Percentiles rank a stretch among this genome's conserved stretches.
These are phyloP conservation scores for Colletotrichum liaoningense DNA, from an alignment of 2,329 filamentous ascomycete genomes.

Conservation along the genomic window DNA sequence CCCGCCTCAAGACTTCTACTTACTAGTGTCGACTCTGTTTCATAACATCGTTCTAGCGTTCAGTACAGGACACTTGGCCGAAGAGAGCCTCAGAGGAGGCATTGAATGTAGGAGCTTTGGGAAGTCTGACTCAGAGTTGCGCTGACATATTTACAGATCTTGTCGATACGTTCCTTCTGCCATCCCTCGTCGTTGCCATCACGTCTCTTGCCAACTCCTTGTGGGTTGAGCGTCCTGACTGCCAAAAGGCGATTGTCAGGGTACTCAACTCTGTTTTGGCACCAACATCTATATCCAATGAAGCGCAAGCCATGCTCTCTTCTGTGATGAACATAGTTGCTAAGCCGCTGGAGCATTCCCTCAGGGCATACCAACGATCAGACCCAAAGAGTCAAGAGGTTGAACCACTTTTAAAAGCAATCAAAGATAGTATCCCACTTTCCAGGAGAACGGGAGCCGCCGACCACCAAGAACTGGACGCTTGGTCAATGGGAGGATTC, in stretches of 20 bases:
- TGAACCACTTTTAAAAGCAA: conserved; percentile 73
- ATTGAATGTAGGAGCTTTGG: conserved; percentile 72
- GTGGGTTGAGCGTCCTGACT: conserved; percentile 71
- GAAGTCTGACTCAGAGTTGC: background rate
- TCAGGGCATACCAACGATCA: conserved; percentile 74
- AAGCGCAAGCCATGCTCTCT: conserved; percentile 77
- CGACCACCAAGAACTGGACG: conserved; percentile 74
- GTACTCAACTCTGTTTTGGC: conserved; percentile 79
- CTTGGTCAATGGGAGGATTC: conserved; percentile 73
- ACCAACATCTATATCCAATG: conserved; percentile 76
- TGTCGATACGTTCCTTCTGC: conserved; percentile 83
- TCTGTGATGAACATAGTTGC: conserved; percentile 79
- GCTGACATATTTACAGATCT: conserved; percentile 63
- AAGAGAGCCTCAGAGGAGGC: conserved; percentile 79
- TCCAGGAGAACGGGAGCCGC: conserved; percentile 72
- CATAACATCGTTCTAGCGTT: conserved; percentile 79
- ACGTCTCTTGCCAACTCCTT: conserved; percentile 78
- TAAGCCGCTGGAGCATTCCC: conserved; percentile 73
- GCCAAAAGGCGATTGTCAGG: conserved; percentile 76
- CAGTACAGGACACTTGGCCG: conserved; percentile 71
- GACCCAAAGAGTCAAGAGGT: conserved; percentile 77
- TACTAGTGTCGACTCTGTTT: conserved; percentile 81
- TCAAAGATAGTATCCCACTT: conserved; percentile 69
- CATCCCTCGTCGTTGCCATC: conserved; percentile 79
- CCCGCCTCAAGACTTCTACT: conserved; percentile 84